Percentiles rank a stretch among this genome's conserved stretches.
Conservation (phyloP, 1,284 basidiomycete species). For the Ganoderma sinense region DNA sequence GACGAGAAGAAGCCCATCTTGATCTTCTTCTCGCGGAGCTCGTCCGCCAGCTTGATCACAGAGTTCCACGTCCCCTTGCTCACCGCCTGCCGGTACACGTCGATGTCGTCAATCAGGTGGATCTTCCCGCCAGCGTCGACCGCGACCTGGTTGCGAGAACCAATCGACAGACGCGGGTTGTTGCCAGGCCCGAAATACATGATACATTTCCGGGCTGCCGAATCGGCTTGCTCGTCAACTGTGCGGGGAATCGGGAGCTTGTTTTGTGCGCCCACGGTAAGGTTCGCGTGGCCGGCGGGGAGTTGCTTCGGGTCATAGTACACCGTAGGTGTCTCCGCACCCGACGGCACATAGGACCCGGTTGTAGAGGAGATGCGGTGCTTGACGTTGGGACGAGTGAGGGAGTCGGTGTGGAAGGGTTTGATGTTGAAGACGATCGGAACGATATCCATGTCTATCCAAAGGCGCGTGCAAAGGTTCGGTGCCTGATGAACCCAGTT, state of each 20-base stretch:
- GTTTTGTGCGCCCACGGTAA: slow-evolving; percentile 53
- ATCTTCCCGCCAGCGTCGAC: slow-evolving; percentile 84
- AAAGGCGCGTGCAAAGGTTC: slow-evolving; percentile 79
- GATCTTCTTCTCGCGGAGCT: slow-evolving; percentile 81
- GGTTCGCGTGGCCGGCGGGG: slow-evolving; percentile 42
- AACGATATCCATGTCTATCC: slow-evolving; percentile 80
- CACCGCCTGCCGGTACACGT: slow-evolving; percentile 73
- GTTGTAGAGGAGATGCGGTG: slow-evolving; percentile 81
- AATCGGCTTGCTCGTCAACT: slow-evolving; percentile 84
- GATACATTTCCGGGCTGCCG: slow-evolving; percentile 81
- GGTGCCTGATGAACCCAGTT: slow-evolving; percentile 53
- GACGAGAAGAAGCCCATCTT: slow-evolving; percentile 92
- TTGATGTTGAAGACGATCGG: slow-evolving; percentile 87
- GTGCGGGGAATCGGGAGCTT: slow-evolving; percentile 78
- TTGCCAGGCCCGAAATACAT: slow-evolving; percentile 84
- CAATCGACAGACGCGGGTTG: slow-evolving; percentile 81
- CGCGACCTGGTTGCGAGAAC: slow-evolving; percentile 80
- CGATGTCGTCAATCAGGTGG: slow-evolving; percentile 79
- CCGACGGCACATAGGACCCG: slow-evolving; percentile 76
- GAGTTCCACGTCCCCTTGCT: slow-evolving; percentile 78
- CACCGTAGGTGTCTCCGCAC: slow-evolving; percentile 75
- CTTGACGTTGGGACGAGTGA: slow-evolving; percentile 77
- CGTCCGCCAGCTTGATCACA: slow-evolving; percentile 80
- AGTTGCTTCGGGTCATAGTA: slow-evolving; percentile 61
- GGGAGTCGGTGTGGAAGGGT: slow-evolving; percentile 77